Percentiles rank a stretch among this genome's conserved stretches.
Conservation (phyloP, 176 grass and related monocot species). For the Raddia guianensis region DNA sequence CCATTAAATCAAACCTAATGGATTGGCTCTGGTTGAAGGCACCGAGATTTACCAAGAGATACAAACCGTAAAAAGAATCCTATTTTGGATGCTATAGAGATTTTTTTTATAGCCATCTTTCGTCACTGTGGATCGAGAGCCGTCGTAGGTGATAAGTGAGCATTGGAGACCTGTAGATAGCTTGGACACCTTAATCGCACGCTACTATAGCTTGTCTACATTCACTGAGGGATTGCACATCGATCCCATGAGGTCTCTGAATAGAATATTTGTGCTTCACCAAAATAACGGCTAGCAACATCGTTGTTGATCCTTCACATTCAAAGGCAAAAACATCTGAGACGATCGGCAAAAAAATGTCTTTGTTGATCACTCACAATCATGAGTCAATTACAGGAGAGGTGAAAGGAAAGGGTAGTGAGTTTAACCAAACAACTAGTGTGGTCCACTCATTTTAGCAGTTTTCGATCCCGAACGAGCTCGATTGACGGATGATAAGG, state of each 20-base stretch:
- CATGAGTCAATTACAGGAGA: not conserved
- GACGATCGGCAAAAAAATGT: not conserved
- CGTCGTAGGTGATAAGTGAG: not conserved
- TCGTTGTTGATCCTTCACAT: slow-evolving; percentile 9
- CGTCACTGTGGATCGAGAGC: not conserved
- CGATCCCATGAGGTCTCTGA: not conserved
- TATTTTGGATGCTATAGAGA: not conserved
- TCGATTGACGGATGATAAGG: not conserved
- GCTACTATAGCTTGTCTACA: not conserved
- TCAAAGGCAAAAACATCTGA: not conserved
- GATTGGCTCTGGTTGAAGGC: too few species aligned
- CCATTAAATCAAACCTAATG: too few species aligned
- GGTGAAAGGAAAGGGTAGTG: not conserved
- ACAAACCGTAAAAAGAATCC: too few species aligned
- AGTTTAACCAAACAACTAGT: not conserved
- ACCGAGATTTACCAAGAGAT: too few species aligned
- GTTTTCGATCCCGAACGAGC: not conserved
- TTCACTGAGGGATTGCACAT: not conserved
- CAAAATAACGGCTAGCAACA: not conserved
- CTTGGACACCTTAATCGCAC: not conserved
- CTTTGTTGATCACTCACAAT: not conserved
- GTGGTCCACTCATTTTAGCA: not conserved
- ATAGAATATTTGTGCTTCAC: not conserved
- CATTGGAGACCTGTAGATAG: not conserved
- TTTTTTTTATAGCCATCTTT: not conserved